Base-by-base conservation (phyloP, 1,139 yeast species). In the Candida albicans region DNA sequence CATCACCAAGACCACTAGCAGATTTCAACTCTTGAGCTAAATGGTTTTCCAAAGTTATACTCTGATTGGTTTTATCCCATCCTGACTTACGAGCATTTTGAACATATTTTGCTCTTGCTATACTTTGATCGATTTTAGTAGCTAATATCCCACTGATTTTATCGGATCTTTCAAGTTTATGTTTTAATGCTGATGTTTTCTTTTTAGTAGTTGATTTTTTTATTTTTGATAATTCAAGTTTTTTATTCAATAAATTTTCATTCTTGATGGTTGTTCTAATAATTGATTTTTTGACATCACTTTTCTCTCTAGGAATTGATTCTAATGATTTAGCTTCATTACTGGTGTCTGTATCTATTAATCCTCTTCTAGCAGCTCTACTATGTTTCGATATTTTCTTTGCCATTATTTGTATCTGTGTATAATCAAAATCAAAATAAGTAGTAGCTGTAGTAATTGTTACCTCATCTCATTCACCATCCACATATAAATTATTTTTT, bases 291-390 rank as follows among this genome's bases (percentile, higher is more conserved):
- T 81, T 70, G 18, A 82, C 69, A 48, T 81, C 86, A 26, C 81
- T 75, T 41, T 73, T 72, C 47, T 81, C 84, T 59, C 84, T 78
- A 31, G 88, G 84, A 18, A 83, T 59, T 18, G 65, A 59, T 24
- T 71, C 68, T 38, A 84, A 67, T 14, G 75, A 73, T 50, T 71
- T 75, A 10, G 75, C 75, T 51, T 79, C 85, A 15, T 55, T 64
- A 6, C 55, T 58, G 6, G 68, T 65, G 14, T 64, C 73, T 8
- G 35, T 39, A 11, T 64, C 70, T 31, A 68, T 63, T 43, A 70
- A 73, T 3, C 84, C 85, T 59, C 89, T 74, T 66, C 91, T 80
- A 3, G 93, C 91, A 5, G 90, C 90, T 67, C 93, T 77, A 39
- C 90, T 82, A 51, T 77, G 82, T 52, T 83, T 84, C 10, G 89